Conservation (phyloP, 352 stramenopile genomes). For the Phytopythium boreale region DNA sequence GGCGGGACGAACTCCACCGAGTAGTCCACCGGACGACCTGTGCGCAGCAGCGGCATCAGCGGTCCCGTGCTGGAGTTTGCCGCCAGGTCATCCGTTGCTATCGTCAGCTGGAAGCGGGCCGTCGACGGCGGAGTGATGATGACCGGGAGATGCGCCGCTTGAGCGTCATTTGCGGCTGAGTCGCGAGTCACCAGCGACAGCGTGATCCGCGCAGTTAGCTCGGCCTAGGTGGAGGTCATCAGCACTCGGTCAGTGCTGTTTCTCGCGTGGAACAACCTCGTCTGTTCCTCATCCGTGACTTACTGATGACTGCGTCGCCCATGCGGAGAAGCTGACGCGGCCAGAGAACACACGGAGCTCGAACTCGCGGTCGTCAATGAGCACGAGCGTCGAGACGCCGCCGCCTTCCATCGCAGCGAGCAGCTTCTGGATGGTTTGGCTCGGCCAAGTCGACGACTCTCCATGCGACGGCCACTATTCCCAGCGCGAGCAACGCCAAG, state of each 20-base stretch:
- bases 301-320: neutral
- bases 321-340: slow-evolving; percentile 3
- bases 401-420: neutral
- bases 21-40: slow-evolving; percentile 16
- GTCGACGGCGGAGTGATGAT: slow-evolving; percentile 53
- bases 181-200: neutral
- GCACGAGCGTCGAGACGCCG: slow-evolving; percentile 9
- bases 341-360: slow-evolving; percentile 4
- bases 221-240: neutral
- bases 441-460: neutral
- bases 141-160: slow-evolving; percentile 21
- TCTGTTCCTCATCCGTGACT: neutral
- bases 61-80: neutral
- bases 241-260: neutral
- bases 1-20: slow-evolving; percentile 41
- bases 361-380: slow-evolving; percentile 8
- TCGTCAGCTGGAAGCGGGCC: slow-evolving; percentile 33
- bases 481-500: neutral
- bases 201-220: neutral
- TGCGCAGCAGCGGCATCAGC: slow-evolving; percentile 26
- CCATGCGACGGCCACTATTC: neutral
- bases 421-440: neutral
- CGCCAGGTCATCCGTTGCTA: neutral
- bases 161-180: neutral
- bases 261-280: neutral